Conservation (phyloP, 129 eudicot species). For the Deinandra increscens region DNA sequence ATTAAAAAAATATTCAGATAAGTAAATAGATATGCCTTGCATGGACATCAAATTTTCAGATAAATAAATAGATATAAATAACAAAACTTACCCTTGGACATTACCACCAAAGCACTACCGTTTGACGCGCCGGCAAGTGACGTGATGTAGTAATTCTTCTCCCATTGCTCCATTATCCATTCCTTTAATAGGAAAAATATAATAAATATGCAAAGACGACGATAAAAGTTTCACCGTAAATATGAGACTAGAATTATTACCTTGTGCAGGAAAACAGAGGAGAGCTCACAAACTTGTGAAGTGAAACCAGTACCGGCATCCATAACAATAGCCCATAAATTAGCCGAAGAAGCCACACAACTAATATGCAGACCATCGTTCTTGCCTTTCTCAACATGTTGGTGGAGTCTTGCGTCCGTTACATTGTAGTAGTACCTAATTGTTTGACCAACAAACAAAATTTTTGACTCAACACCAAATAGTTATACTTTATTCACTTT, state of each 20-base stretch:
- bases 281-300: slow-evolving; percentile 62
- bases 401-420: slow-evolving; percentile 59
- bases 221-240: neutral
- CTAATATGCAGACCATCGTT: slow-evolving; percentile 70
- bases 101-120: slow-evolving; percentile 75
- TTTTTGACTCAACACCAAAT: neutral
- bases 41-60: neutral
- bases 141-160: slow-evolving; percentile 75
- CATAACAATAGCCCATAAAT: slow-evolving; percentile 79
- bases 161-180: slow-evolving; percentile 97
- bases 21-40: neutral
- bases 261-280: slow-evolving; percentile 75
- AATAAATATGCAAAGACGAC: neutral
- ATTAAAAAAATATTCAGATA: neutral
- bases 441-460: neutral
- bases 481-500: neutral
- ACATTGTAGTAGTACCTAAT: slow-evolving; percentile 77
- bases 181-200: slow-evolving; percentile 40
- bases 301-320: slow-evolving; percentile 77
- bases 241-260: slow-evolving; percentile 16
- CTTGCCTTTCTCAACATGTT: slow-evolving; percentile 72
- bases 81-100: slow-evolving; percentile 67
- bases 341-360: slow-evolving; percentile 59
- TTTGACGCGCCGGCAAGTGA: slow-evolving; percentile 79
- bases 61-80: neutral